Base-by-base conservation (phyloP, 805 yeast genomes). In the Priceomyces melissophilus region DNA sequence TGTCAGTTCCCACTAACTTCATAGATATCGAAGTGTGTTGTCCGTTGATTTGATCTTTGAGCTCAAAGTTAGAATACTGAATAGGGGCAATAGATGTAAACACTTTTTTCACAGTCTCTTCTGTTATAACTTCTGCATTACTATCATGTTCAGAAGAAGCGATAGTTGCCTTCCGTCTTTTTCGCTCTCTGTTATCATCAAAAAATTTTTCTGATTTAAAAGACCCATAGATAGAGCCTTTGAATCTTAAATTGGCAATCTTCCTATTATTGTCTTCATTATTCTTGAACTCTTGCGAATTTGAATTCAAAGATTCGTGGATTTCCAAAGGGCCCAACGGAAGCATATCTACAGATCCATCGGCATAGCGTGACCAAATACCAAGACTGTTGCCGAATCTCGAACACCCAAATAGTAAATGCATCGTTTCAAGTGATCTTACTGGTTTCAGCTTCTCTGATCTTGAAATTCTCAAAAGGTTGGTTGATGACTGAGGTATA, bases 291-390 rank as follows among this genome's bases (percentile, higher is more conserved):
- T 40, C 31, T 26, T 30, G 44, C 7, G 30, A 40, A 28, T 16
- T 14, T 12, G 41, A 41, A 12, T 27, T 23, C 3, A 45, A 40
- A 5, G 39, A 38, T 2, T 61, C 47, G 53, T 82, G 87, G 1
- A 55, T 49, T 7, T 60, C 61, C 1, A 65, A 55, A 28, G 69
- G 60, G 12, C 72, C 76, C 29, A 85, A 63, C 0, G 95, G 90
- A 0, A 81, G 73, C 3, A 75, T 68, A 57, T 87, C 95, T 5
- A 80, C 77, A 1, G 69, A 63, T 0, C 79, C 80, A 48, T 81
- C 79, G 0, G 95, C 91, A 57, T 84, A 87, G 0, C 82, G 76
- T 0, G 77, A 56, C 95, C 95, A 87, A 6, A 78, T 69, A 0
- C 91, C 95, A 40, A 82, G 53, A 8, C 89, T 71, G 23, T 75